Evolutionary conservation across 768 basidiomycete species (phyloP).

Genomic region (Kwoniella shandongensis): DNA sequence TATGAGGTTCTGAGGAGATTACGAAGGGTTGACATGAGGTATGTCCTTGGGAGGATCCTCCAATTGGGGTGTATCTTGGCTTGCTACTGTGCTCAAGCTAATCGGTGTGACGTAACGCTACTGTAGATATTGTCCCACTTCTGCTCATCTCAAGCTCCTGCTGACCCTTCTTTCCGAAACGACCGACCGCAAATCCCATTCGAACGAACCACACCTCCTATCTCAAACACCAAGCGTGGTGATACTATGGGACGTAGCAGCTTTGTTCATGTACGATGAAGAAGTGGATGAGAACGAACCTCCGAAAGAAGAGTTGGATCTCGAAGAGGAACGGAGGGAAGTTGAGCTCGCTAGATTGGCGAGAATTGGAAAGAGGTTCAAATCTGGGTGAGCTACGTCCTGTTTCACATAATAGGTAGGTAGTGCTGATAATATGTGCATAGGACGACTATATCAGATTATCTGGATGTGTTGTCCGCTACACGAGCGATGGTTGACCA

Average conservation of each 20-base stretch:
- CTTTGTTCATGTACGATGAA: slow-evolving; percentile 34
- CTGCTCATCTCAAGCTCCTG: slow-evolving; percentile 29
- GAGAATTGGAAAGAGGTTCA: slow-evolving; percentile 6
- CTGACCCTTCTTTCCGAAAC: slow-evolving; percentile 28
- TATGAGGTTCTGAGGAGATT: slow-evolving; percentile 24
- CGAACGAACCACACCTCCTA: slow-evolving; percentile 7
- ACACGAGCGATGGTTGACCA: slow-evolving; percentile 27
- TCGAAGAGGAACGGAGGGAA: neutral
- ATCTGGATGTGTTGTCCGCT: slow-evolving; percentile 34
- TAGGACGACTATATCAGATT: slow-evolving; percentile 33
- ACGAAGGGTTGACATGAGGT: slow-evolving; percentile 40
- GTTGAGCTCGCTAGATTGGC: neutral
- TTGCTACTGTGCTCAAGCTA: neutral
- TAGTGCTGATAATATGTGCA: neutral
- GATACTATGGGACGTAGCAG: slow-evolving; percentile 38
- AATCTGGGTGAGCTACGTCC: slow-evolving; percentile 6
- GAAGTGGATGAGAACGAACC: slow-evolving; percentile 32
- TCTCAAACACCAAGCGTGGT: slow-evolving; percentile 30
- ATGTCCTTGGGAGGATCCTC: too few species aligned
- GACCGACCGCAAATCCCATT: neutral
- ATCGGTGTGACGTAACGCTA: neutral
- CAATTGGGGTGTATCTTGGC: too few species aligned
- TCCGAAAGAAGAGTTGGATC: neutral
- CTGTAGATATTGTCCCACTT: slow-evolving; percentile 36
- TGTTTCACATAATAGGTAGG: too few species aligned